Base-by-base conservation (phyloP, 2,329 filamentous ascomycete species). In the Xylaria sp. region DNA sequence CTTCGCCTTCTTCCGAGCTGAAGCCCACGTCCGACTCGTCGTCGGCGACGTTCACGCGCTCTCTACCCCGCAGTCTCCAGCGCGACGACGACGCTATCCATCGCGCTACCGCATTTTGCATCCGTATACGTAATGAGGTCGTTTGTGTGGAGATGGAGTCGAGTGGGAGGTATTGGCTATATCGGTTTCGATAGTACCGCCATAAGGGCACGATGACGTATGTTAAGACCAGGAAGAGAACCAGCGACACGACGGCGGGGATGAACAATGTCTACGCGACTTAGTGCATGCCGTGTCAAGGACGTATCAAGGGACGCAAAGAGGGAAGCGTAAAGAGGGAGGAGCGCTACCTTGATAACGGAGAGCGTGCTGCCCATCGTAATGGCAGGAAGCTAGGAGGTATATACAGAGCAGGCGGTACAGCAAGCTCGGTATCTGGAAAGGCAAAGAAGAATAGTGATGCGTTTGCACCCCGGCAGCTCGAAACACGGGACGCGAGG, bases 131-230 rank as follows among this genome's bases (percentile, higher is more conserved):
- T 28, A 90, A 73, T 70, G 88, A 82, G 8, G 82, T 81, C 6
- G 86, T 90, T 60, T 86, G 86, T 60, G 83, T 86, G 25, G 88
- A 87, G 69, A 92, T 88, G 39, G 85, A 83, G 70, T 91, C 86
- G 71, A 94, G 81, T 0, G 91, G 91, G 1, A 94, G 87, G 77
- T 94, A 94, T 69, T 92, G 90, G 76, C 89, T 87, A 79, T 94
- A 94, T 69, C 91, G 89, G 74, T 86, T 86, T 71, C 88, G 89
- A 79, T 93, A 92, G 66, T 86, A 87, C 57, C 88, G 90, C 87
- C 91, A 92, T 68, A 91, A 77, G 1, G 92, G 92, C 31, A 92
- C 77, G 69, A 93, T 75, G 74, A 90, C 81, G 78, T 89, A 92
- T 65, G 88, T 90, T 66, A 90, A 81, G 67, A 89, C 66, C 74